Percentiles rank a stretch among this genome's conserved stretches.
Conservation (phyloP, 495 filamentous ascomycete species). For the Tirmania nivea region DNA sequence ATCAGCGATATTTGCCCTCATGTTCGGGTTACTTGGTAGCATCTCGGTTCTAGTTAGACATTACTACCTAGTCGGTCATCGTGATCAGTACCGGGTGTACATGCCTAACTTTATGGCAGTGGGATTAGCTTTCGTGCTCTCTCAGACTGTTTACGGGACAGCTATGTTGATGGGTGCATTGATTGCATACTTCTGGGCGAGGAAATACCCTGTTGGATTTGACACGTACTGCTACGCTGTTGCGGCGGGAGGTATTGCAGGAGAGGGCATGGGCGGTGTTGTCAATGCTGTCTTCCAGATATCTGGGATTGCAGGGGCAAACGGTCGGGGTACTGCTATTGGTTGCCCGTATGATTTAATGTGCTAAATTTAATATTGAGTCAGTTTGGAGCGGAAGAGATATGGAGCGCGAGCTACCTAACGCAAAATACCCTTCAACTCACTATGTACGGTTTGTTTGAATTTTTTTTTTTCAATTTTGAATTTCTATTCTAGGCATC, state of each 20-base stretch:
- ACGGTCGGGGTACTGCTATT: not conserved
- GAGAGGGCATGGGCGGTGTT: conserved; percentile 45
- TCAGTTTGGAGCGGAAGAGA: not conserved
- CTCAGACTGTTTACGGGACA: conserved; percentile 31
- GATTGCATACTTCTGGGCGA: conserved; percentile 35
- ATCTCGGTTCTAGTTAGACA: conserved; percentile 32
- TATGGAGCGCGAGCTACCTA: too few relatives aligned
- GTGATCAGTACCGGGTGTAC: conserved; percentile 35
- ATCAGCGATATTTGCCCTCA: conserved; percentile 25
- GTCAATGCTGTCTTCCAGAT: conserved; percentile 35
- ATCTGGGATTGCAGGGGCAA: conserved; percentile 26
- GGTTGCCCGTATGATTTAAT: not conserved
- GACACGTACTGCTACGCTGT: conserved; percentile 43
- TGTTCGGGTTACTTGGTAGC: conserved; percentile 20
- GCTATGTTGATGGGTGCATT: conserved; percentile 39
- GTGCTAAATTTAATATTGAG: not conserved
- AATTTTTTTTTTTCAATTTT: too few relatives aligned
- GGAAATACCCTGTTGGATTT: conserved; percentile 31
- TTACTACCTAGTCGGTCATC: conserved; percentile 31
- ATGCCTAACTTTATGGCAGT: conserved; percentile 49
- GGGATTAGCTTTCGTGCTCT: conserved; percentile 41
- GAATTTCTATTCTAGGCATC: too few relatives aligned
- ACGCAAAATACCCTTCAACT: too few relatives aligned
- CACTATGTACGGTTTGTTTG: too few relatives aligned
- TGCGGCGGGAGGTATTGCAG: conserved; percentile 45